A percentile compares a stretch with the other conserved stretches of the same genome.
Conservation (phyloP, 225 moss, liverwort and hornwort species). For the Bryum argenteum region DNA sequence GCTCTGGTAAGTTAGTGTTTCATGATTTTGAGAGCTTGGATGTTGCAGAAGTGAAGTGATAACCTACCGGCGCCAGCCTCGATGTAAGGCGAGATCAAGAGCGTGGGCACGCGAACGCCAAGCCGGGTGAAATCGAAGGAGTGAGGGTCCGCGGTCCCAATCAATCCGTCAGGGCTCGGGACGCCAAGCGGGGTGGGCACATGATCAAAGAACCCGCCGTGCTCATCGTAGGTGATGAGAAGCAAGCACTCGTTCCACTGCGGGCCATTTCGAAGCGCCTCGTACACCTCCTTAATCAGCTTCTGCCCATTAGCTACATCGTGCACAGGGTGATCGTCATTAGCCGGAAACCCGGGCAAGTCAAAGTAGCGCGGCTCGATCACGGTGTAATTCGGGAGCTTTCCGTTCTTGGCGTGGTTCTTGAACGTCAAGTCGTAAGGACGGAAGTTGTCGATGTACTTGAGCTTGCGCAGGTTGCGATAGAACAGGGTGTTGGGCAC, state of each 20-base stretch:
- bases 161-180: conserved; percentile 72
- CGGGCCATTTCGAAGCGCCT: conserved; percentile 64
- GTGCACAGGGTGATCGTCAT: conserved; percentile 86
- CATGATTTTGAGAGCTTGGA: neutral
- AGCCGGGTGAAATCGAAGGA: conserved; percentile 84
- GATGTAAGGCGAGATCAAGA: conserved; percentile 81
- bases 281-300: conserved; percentile 84
- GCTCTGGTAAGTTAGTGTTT: no score
- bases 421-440: conserved; percentile 57
- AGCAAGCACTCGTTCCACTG: conserved; percentile 77
- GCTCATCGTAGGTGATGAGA: conserved; percentile 82
- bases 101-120: conserved; percentile 81
- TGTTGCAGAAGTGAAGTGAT: no score
- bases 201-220: conserved; percentile 89
- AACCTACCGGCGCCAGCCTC: conserved; percentile 64
- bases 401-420: conserved; percentile 59
- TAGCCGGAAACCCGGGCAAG: conserved; percentile 47
- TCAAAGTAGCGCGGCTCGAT: conserved; percentile 87
- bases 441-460: conserved; percentile 69
- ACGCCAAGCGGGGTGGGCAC: conserved; percentile 68
- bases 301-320: conserved; percentile 74
- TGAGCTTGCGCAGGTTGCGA: conserved; percentile 60
- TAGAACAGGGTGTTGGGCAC: conserved; percentile 79
- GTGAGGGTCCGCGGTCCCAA: conserved; percentile 59
- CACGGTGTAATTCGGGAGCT: conserved; percentile 79